These are phyloP conservation scores for Selaginella moellendorffii DNA, from an alignment of 75 land plant genomes.

Conservation along the genomic window DNA sequence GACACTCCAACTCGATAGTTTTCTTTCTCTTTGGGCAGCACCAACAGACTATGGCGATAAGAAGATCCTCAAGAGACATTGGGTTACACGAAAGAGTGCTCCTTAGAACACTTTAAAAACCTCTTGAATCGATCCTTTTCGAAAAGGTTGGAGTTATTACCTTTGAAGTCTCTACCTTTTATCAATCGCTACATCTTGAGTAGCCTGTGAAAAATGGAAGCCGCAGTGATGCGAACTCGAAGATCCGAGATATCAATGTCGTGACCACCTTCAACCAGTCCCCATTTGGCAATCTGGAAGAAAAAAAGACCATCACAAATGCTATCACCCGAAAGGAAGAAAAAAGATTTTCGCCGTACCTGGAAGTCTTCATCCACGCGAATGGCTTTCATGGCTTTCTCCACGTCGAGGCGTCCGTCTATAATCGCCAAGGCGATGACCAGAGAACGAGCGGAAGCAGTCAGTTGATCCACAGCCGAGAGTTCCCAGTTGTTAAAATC, in stretches of 20 bases:
- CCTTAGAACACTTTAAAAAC: too few relatives aligned
- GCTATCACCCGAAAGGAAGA: not conserved
- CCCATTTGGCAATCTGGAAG: constrained; percentile 68
- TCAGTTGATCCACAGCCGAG: constrained; percentile 69
- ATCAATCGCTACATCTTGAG: too few relatives aligned
- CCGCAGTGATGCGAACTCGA: constrained; percentile 54
- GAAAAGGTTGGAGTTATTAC: too few relatives aligned
- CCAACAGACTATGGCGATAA: too few relatives aligned
- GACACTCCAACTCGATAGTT: too few relatives aligned
- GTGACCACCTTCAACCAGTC: constrained; percentile 97
- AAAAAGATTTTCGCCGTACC: constrained; percentile 23
- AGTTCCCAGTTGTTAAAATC: constrained; percentile 58
- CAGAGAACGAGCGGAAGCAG: constrained; percentile 71
- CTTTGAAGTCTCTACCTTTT: too few relatives aligned
- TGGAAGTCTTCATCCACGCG: constrained; percentile 92
- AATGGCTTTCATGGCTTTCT: constrained; percentile 73
- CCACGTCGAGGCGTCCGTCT: constrained; percentile 55
- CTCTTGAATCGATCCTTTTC: too few relatives aligned
- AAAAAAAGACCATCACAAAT: not conserved
- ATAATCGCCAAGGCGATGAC: constrained; percentile 57
- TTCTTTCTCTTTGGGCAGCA: too few relatives aligned
- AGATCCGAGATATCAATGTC: constrained; percentile 92
- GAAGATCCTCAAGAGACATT: too few relatives aligned
- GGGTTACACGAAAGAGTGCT: too few relatives aligned
- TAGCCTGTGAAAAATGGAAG: constrained; percentile 62